These are phyloP conservation scores for Erodium chrysanthum DNA, from an alignment of 441 rosid genomes.

Conservation along the genomic window DNA sequence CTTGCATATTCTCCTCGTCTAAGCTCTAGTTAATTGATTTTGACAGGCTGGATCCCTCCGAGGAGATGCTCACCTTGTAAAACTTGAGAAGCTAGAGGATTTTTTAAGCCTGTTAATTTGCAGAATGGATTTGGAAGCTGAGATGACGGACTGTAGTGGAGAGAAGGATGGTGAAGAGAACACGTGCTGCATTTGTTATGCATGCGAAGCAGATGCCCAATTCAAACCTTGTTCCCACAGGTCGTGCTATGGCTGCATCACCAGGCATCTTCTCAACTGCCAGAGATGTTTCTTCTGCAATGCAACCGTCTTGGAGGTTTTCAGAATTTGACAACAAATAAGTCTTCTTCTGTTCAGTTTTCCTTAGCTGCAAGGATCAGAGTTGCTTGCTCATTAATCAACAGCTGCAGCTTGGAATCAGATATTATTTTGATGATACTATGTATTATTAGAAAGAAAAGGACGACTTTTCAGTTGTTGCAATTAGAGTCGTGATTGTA, in stretches of 20 bases:
- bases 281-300: slow-evolving; percentile 96
- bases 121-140: slow-evolving; percentile 32
- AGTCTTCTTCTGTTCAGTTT: background rate
- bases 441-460: background rate
- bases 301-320: slow-evolving; percentile 59
- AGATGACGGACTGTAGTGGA: slow-evolving; percentile 25
- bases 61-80: slow-evolving; percentile 42
- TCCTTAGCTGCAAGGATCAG: background rate
- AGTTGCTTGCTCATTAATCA: background rate
- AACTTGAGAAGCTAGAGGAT: slow-evolving; percentile 53
- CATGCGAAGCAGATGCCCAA: slow-evolving; percentile 52
- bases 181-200: slow-evolving; percentile 83
- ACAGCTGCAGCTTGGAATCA: background rate
- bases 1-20: background rate
- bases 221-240: slow-evolving; percentile 79
- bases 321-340: slow-evolving; percentile 24
- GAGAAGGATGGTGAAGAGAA: slow-evolving; percentile 42
- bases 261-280: slow-evolving; percentile 82
- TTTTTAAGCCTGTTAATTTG: slow-evolving; percentile 53
- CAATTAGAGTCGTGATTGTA: slow-evolving; percentile 4
- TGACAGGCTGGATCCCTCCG: slow-evolving; percentile 57
- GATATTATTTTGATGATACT: background rate
- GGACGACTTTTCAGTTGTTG: background rate
- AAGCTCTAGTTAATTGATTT: background rate
- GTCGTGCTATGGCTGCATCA: slow-evolving; percentile 91